Percentiles rank a stretch among this genome's conserved stretches.
These are phyloP conservation scores for Phytophthora crassamura DNA, from an alignment of 352 stramenopile genomes.

Conservation along the genomic window DNA sequence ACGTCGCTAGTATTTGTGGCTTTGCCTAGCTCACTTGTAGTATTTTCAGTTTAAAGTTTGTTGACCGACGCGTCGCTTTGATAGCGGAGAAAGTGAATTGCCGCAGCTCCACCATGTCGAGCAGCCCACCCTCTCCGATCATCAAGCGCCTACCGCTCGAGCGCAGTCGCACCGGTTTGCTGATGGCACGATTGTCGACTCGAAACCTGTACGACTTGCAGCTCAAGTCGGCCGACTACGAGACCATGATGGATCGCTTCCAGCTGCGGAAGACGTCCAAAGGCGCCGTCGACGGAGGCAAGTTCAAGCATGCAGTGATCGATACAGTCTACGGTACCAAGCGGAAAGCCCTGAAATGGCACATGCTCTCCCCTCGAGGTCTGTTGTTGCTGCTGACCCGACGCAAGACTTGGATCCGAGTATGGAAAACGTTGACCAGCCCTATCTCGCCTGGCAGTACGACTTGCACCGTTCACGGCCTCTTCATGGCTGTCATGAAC, in stretches of 20 bases:
- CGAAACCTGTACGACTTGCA: constrained; percentile 15
- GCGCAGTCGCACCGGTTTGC: not conserved
- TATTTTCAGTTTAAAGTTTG: too few relatives aligned
- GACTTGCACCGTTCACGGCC: constrained; percentile 23
- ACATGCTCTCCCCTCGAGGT: not conserved
- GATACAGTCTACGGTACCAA: too few relatives aligned
- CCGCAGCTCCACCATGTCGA: not conserved
- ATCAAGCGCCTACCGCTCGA: not conserved
- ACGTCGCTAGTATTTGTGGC: too few relatives aligned
- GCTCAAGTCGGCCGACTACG: constrained; percentile 9
- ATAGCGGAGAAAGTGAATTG: not conserved
- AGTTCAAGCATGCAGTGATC: not conserved
- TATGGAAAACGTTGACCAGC: not conserved
- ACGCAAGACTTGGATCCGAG: not conserved
- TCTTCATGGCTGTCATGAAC: constrained; percentile 19
- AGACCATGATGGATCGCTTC: constrained; percentile 40
- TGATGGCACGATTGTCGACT: not conserved
- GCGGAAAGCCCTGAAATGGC: not conserved
- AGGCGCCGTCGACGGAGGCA: constrained; percentile 29
- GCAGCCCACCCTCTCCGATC: not conserved
- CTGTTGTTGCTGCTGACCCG: not conserved
- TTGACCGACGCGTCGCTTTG: too few relatives aligned
- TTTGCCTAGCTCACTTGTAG: too few relatives aligned
- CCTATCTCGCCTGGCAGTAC: not conserved
- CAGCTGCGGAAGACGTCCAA: constrained; percentile 24